Evolutionary conservation across 1,139 yeast species (phyloP).

Genomic region (Yamadazyma siamensis): DNA sequence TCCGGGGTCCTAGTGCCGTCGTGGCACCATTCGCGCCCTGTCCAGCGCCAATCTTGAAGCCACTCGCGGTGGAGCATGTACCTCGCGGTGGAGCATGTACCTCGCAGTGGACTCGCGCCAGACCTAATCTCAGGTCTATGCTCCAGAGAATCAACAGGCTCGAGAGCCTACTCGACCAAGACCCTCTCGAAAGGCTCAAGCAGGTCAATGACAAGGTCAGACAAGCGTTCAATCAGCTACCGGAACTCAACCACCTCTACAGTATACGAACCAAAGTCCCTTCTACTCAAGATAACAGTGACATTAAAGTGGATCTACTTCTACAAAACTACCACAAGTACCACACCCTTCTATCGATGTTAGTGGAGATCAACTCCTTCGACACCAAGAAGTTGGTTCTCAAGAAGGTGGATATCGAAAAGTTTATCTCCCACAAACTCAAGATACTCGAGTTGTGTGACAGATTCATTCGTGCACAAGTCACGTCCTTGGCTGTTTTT

Average conservation of each 20-base stretch:
- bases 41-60: too few species aligned
- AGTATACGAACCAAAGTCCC: conserved; percentile 1
- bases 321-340: conserved; percentile 10
- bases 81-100: too few species aligned
- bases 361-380: conserved; percentile 6
- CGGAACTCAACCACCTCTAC: conserved; percentile 7
- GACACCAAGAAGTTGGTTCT: conserved; percentile 6
- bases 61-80: too few species aligned
- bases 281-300: conserved; percentile 1
- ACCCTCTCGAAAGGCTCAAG: too few species aligned
- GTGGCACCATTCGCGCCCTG: too few species aligned
- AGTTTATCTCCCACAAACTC: conserved; percentile 4
- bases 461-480: conserved; percentile 6
- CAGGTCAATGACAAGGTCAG: conserved; percentile 4
- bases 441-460: conserved; percentile 6
- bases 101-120: too few species aligned
- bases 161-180: conserved; percentile 1
- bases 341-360: conserved; percentile 5
- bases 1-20: too few species aligned
- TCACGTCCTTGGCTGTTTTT: conserved; percentile 8
- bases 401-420: conserved; percentile 4
- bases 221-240: conserved; percentile 5
- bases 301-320: conserved; percentile 8
- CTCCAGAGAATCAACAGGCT: conserved; percentile 5
- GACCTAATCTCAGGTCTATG: too few species aligned